These are phyloP conservation scores for Aspergillus fijiensis DNA, from an alignment of 2,329 filamentous ascomycete genomes.

Conservation along the genomic window DNA sequence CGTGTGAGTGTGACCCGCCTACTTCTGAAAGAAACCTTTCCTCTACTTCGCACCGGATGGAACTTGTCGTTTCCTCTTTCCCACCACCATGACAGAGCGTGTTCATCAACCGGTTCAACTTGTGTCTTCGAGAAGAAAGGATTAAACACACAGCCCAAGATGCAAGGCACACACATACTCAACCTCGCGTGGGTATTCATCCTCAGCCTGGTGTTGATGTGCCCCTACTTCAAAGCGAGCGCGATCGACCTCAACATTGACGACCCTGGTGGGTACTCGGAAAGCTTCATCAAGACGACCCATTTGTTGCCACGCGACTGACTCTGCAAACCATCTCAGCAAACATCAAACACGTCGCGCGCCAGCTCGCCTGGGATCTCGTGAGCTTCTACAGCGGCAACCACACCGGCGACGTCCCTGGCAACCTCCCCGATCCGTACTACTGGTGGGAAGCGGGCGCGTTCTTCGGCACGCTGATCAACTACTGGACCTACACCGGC, in stretches of 20 bases:
- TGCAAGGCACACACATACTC: not conserved
- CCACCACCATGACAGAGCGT: not conserved
- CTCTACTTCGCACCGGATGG: not conserved
- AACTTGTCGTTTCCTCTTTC: not conserved
- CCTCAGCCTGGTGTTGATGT: not conserved
- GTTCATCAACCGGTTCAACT: not conserved
- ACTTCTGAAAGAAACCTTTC: too few relatives aligned
- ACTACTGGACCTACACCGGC: conserved; percentile 80
- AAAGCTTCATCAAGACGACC: not conserved
- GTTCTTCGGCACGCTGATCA: conserved; percentile 65
- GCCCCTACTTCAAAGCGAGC: not conserved
- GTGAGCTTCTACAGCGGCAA: conserved; percentile 53
- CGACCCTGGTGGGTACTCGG: conserved; percentile 5
- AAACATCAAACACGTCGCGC: conserved; percentile 46
- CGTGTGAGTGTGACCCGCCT: not conserved
- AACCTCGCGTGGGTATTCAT: not conserved
- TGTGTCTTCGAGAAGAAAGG: not conserved
- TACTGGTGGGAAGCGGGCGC: conserved; percentile 68
- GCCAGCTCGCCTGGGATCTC: conserved; percentile 47
- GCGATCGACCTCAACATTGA: conserved; percentile 12
- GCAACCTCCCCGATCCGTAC: conserved; percentile 51
- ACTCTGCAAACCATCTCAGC: not conserved
- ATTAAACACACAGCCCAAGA: not conserved
- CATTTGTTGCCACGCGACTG: not conserved
- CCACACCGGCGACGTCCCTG: conserved; percentile 46